Evolutionary conservation across 306 rosid species (phyloP), one percentile per base, ranked within the genome.

Genomic region (Cucurbita moschata): DNA sequence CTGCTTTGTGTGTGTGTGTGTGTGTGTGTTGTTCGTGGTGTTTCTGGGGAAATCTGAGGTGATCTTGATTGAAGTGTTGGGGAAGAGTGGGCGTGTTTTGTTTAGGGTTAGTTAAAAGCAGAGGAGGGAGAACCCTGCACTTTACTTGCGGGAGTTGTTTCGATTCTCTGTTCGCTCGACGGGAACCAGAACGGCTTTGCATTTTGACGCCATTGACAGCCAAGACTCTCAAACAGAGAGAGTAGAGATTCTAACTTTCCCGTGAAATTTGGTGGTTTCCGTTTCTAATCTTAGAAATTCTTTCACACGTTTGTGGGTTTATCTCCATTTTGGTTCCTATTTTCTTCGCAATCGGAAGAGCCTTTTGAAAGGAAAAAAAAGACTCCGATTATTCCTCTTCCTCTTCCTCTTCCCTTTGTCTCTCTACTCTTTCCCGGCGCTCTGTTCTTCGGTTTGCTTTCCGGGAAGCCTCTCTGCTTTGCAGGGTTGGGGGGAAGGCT

Each of bases 401-500:
- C 26, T 79, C 77, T 16, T 75, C 43, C 78, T 73, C 51, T 61
- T 74, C 46, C 77, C 38, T 72, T 58, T 53, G 30, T 79, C 74
- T 79, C 72, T 80, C 74, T 80, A 70, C 46, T 72, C 37, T 73
- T 60, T 16, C 19, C 26, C 53, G 56, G 18, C 44, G 54, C 59
- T 46, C 19, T 65, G 50, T 61, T 75, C 43, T 79, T 74, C 75
- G 53, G 58, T 51, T 8, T 60, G 50, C 18, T 75, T 49, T 79
- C 77, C 70, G 61, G 70, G 84, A 73, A 79, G 59, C 81, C 81
- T 85, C 81, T 79, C 81, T 79, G 79, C 76, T 55, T 74, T 79
- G 81, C 81, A 60, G 84, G 98, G 88, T 81, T 79, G 88, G 89
- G 87, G 82, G 89, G 89, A 96, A 86, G 81, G 40, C 65, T 51